Evolutionary conservation across 805 yeast genomes (phyloP), one percentile per base, ranked within the genome.

Genomic region (Lipomyces starkeyi): DNA sequence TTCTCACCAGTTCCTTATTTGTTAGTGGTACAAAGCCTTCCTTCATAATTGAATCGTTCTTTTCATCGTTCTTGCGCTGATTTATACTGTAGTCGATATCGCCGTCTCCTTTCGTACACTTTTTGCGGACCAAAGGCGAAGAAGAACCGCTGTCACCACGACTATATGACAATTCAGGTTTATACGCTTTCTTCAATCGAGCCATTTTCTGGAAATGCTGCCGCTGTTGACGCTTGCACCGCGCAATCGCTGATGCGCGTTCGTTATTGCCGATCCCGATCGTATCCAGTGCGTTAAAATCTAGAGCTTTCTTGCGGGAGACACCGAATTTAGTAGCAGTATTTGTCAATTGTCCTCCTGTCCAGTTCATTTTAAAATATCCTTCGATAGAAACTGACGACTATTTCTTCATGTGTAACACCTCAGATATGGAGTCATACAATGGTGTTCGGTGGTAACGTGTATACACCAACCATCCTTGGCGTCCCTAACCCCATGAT

Each of bases 141-240:
- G 56, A 53, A 11, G 56, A 25, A 35, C 22, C 20, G 20, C 32
- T n/a, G 35, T 2, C 49, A 7, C 14, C 63, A n/a, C 34, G 35
- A 22, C 25, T 20, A 17, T 17, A n/a, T 7, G 14, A 43, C 49
- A n/a, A 7, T 9, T 29, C 29, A 52, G 13, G 57, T 25, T 32
- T 22, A 27, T 55, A 34, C 29, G 22, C 7, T 13, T 54, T 37
- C 40, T 55, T 37, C 32, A n/a, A 5, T 43, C 65, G 27, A 6
- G 61, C 65, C 43, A 54, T 57, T 25, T 62, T 58, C 43, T 58
- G 57, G 47, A 62, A 62, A 53, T 58, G 58, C 27, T 22, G 53
- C 20, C 49, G 58, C 37, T 62, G 65, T 34, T 20, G 61, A 34
- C 65, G 37, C 35, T 35, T 57, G 37, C 53, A 34, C 17, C 65